These are phyloP conservation scores for Talaromyces atroroseus DNA, from an alignment of 2,329 filamentous ascomycete species.

Conservation along the genomic window DNA sequence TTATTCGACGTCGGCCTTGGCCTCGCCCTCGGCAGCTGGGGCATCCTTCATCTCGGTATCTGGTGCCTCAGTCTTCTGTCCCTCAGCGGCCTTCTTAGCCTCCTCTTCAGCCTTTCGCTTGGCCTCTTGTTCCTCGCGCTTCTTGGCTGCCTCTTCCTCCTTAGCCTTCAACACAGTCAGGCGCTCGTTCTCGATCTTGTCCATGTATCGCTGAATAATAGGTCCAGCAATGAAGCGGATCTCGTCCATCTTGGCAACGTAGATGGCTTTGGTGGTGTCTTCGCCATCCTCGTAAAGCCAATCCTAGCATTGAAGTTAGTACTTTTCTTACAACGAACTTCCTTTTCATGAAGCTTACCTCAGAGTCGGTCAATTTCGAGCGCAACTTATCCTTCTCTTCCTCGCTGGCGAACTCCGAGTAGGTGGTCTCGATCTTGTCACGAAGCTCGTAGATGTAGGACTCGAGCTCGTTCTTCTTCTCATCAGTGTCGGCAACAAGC, in stretches of 20 bases:
- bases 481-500: slow-evolving; percentile 93
- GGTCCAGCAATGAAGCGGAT: slow-evolving; percentile 86
- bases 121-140: slow-evolving; percentile 63
- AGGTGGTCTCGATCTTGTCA: slow-evolving; percentile 89
- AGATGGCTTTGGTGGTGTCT: slow-evolving; percentile 87
- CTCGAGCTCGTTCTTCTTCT: slow-evolving; percentile 99
- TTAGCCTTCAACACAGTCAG: slow-evolving; percentile 62
- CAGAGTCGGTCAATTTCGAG: slow-evolving; percentile 72
- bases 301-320: slow-evolving; percentile 56
- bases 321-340: background rate
- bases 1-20: slow-evolving; percentile 14
- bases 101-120: slow-evolving; percentile 72
- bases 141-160: slow-evolving; percentile 61
- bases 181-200: slow-evolving; percentile 85
- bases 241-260: slow-evolving; percentile 92
- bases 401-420: slow-evolving; percentile 80
- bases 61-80: slow-evolving; percentile 27
- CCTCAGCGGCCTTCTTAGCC: slow-evolving; percentile 48
- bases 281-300: slow-evolving; percentile 98
- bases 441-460: slow-evolving; percentile 94
- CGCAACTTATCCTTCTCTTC: slow-evolving; percentile 87
- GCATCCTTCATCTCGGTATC: slow-evolving; percentile 59
- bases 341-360: slow-evolving; percentile 59
- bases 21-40: slow-evolving; percentile 36
- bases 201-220: slow-evolving; percentile 88